These are phyloP conservation scores for Blastobotrys petasosporus DNA, from an alignment of 1,139 yeast genomes.

Conservation along the genomic window DNA sequence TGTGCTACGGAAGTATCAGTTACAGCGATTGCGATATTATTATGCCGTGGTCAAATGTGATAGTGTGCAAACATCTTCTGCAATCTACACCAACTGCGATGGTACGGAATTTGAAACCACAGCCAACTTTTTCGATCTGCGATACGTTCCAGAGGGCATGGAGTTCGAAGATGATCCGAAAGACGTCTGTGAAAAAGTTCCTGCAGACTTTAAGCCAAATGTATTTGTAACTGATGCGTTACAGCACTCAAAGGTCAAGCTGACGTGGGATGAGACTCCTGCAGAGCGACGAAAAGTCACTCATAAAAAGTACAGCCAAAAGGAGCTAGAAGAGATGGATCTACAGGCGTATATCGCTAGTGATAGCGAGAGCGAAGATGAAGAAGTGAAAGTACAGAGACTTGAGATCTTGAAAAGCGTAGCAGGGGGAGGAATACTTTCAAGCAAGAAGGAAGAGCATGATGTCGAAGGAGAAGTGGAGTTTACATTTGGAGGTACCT, in stretches of 20 bases:
- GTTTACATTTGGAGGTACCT: conserved; percentile 65
- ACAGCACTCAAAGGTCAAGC: conserved; percentile 86
- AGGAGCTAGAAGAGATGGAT: conserved; percentile 94
- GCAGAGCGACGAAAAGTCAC: conserved; percentile 78
- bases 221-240: conserved; percentile 88
- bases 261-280: conserved; percentile 98
- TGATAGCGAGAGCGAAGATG: conserved; percentile 44
- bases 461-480: conserved; percentile 94
- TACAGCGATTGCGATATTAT: conserved; percentile 83
- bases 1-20: conserved; percentile 55
- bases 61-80: conserved; percentile 60
- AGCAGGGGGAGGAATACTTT: conserved; percentile 46
- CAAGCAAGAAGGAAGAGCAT: conserved; percentile 30
- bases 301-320: conserved; percentile 75
- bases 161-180: conserved; percentile 67
- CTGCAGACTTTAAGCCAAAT: conserved; percentile 72
- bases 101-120: conserved; percentile 96
- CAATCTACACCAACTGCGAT: conserved; percentile 80
- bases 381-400: conserved; percentile 53
- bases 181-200: conserved; percentile 66
- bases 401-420: conserved; percentile 35
- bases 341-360: conserved; percentile 92
- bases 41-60: conserved; percentile 93
- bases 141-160: conserved; percentile 91
- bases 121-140: conserved; percentile 85